Percentiles rank a stretch among this genome's conserved stretches.
Conservation (phyloP, 1,284 basidiomycete species). For the Schizophyllum commune region DNA sequence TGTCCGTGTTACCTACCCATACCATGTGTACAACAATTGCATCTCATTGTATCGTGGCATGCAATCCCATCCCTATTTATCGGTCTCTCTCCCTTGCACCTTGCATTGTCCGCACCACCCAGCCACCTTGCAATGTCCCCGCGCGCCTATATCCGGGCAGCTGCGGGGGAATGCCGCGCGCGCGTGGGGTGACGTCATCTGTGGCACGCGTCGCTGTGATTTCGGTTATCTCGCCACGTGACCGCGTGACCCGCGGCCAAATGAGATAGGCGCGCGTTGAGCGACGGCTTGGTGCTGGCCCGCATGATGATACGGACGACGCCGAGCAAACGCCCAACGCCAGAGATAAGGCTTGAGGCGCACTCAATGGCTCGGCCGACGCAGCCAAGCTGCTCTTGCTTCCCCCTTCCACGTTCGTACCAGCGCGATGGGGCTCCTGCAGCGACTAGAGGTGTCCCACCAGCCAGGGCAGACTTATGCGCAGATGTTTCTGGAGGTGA, state of each 20-base stretch:
- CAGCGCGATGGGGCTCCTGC: conserved; percentile 14
- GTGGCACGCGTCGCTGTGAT: not conserved
- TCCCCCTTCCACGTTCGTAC: conserved; percentile 4
- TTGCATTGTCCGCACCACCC: too few species aligned
- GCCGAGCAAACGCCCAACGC: not conserved
- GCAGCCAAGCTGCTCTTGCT: not conserved
- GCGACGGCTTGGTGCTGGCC: too few species aligned
- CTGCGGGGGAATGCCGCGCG: too few species aligned
- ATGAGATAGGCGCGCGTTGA: not conserved
- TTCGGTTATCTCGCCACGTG: not conserved
- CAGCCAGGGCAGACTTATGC: conserved; percentile 39
- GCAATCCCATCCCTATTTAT: conserved; percentile 1
- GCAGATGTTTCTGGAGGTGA: conserved; percentile 38
- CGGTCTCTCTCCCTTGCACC: too few species aligned
- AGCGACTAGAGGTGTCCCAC: conserved; percentile 41
- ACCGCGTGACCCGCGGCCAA: not conserved
- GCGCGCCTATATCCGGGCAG: too few species aligned
- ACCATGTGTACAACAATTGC: not conserved
- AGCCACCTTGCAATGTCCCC: too few species aligned
- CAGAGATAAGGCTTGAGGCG: not conserved
- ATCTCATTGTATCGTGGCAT: not conserved
- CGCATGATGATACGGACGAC: not conserved
- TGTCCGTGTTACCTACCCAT: not conserved
- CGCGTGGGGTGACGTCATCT: not conserved
- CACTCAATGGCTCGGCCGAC: conserved; percentile 1